These are phyloP conservation scores for Sporisorium sorghi DNA, from an alignment of 1,284 basidiomycete species.

Conservation along the genomic window DNA sequence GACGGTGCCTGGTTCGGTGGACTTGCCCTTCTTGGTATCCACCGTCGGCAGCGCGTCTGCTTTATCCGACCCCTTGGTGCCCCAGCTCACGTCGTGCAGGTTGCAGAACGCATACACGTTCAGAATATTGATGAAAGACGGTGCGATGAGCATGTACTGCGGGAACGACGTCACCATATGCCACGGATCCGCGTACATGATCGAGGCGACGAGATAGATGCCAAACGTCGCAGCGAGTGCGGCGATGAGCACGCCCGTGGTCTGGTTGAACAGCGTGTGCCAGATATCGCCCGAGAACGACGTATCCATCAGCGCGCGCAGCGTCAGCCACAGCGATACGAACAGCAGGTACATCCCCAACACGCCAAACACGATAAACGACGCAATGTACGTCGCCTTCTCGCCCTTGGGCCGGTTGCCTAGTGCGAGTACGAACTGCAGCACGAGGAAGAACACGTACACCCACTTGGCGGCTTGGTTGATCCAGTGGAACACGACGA, in stretches of 20 bases:
- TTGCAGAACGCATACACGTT: slow-evolving; percentile 94
- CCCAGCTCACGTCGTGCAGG: slow-evolving; percentile 78
- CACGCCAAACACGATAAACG: slow-evolving; percentile 76
- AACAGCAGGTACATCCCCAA: slow-evolving; percentile 65
- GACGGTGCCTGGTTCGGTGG: slow-evolving; percentile 77
- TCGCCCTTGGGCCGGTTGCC: slow-evolving; percentile 96
- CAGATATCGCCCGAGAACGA: slow-evolving; percentile 25
- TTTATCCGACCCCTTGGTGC: slow-evolving; percentile 95
- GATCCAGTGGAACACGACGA: slow-evolving; percentile 78
- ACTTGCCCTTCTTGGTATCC: slow-evolving; percentile 76
- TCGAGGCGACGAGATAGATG: slow-evolving; percentile 77
- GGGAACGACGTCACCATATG: slow-evolving; percentile 97
- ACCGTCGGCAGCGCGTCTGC: slow-evolving; percentile 92
- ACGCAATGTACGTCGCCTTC: slow-evolving; percentile 81
- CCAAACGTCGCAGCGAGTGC: slow-evolving; percentile 67
- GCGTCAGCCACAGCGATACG: slow-evolving; percentile 67
- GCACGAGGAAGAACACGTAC: slow-evolving; percentile 85
- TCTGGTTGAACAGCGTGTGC: slow-evolving; percentile 55
- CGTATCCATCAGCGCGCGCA: slow-evolving; percentile 46
- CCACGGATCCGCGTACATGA: slow-evolving; percentile 97
- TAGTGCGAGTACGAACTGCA: slow-evolving; percentile 89
- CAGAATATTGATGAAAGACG: slow-evolving; percentile 91
- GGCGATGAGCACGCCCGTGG: slow-evolving; percentile 65
- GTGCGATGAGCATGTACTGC: slow-evolving; percentile 86
- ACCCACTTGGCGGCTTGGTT: slow-evolving; percentile 86